These are phyloP conservation scores for Cercophora sp. DNA, from an alignment of 495 filamentous ascomycete species.

Conservation along the genomic window DNA sequence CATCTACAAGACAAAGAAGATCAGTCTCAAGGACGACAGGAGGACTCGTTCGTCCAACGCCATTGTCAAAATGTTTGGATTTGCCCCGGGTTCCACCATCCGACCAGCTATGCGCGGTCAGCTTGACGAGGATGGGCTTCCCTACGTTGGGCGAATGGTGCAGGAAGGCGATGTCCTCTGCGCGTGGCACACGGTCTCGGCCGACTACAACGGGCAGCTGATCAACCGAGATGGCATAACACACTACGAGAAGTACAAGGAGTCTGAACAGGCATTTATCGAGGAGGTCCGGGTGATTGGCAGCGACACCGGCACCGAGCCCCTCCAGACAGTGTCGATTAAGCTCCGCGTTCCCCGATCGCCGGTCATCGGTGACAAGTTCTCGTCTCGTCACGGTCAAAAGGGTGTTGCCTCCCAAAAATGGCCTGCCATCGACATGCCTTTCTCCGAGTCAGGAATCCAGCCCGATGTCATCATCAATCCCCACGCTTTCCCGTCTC, in stretches of 20 bases:
- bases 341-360: constrained; percentile 88
- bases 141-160: constrained; percentile 69
- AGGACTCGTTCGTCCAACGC: constrained; percentile 51
- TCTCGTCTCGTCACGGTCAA: constrained; percentile 95
- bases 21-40: constrained; percentile 70
- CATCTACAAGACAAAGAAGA: constrained; percentile 94
- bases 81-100: constrained; percentile 66
- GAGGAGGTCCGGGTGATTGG: constrained; percentile 92
- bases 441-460: constrained; percentile 94
- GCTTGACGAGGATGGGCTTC: constrained; percentile 84
- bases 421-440: constrained; percentile 92
- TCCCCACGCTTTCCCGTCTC: constrained; percentile 98
- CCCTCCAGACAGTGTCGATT: constrained; percentile 78
- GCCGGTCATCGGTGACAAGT: constrained; percentile 96
- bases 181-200: constrained; percentile 82
- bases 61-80: constrained; percentile 76
- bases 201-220: constrained; percentile 68
- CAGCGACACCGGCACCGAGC: constrained; percentile 73
- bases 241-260: constrained; percentile 87
- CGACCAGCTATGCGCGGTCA: constrained; percentile 58
- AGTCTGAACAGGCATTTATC: constrained; percentile 77
- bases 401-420: constrained; percentile 98
- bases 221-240: constrained; percentile 76
- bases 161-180: constrained; percentile 78
- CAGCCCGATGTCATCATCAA: constrained; percentile 98